These are phyloP conservation scores for Chlamydomonas asymmetrica DNA, from an alignment of 139 green algal genomes.

Conservation along the genomic window DNA sequence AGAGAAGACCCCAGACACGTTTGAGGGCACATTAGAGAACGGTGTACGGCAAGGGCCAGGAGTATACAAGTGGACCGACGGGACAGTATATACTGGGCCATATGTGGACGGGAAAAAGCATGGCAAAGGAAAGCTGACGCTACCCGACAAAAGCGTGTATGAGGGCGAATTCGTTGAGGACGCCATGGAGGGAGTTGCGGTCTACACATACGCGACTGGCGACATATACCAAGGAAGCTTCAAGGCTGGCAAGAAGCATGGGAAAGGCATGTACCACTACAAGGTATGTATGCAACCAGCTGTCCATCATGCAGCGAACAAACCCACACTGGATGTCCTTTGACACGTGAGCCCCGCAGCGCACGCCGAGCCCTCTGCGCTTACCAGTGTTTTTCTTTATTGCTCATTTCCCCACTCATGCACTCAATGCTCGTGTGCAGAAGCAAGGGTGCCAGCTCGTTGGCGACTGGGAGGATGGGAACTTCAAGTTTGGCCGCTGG, in stretches of 20 bases:
- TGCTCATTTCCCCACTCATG: not conserved
- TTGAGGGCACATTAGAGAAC: constrained; percentile 49
- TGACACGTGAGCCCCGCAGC: too few species aligned
- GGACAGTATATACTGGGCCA: constrained; percentile 48
- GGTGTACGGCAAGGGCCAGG: constrained; percentile 51
- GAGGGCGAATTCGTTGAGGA: constrained; percentile 61
- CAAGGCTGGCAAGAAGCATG: constrained; percentile 42
- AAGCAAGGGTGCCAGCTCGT: constrained; percentile 42
- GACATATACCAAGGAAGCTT: constrained; percentile 65
- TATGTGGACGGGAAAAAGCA: constrained; percentile 57
- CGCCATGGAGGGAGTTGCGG: constrained; percentile 50
- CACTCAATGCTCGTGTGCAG: not conserved
- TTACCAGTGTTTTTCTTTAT: too few species aligned
- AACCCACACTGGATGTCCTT: too few species aligned
- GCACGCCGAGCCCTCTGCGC: too few species aligned
- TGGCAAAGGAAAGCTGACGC: constrained; percentile 48
- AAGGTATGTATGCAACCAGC: too few species aligned
- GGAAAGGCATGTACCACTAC: constrained; percentile 52
- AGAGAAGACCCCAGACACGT: constrained; percentile 57
- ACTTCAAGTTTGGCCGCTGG: constrained; percentile 41
- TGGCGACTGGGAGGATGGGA: constrained; percentile 43
- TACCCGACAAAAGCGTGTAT: constrained; percentile 58
- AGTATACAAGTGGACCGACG: constrained; percentile 60
- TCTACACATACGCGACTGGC: constrained; percentile 55
- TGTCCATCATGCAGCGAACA: too few species aligned